Percentiles rank a stretch among this genome's conserved stretches.
phyloP scores from a whole-genome alignment of 345 rosid species.

The Gossypium arboreum region DNA sequence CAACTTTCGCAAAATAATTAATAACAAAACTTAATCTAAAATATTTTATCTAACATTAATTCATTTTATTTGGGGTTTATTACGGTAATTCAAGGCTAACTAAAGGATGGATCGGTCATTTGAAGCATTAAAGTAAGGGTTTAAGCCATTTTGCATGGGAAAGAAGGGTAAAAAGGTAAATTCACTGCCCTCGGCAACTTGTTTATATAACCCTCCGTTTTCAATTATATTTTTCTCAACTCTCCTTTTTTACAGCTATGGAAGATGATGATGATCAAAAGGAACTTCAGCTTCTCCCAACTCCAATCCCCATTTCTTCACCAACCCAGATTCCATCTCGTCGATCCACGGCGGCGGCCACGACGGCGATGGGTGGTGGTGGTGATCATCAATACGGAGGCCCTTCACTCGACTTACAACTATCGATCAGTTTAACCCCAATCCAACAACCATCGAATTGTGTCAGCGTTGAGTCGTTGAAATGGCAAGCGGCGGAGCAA shows the following conservation, averaged over 20 bases:
- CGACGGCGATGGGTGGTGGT: slow-evolving; percentile 18
- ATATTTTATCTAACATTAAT: neutral
- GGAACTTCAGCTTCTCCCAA: slow-evolving; percentile 83
- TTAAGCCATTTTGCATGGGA: slow-evolving; percentile 29
- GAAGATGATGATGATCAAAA: slow-evolving; percentile 57
- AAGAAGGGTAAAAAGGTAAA: slow-evolving; percentile 38
- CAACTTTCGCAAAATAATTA: no score
- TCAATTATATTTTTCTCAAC: neutral
- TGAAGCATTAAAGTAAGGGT: neutral
- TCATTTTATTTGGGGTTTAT: neutral
- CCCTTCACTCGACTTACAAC: slow-evolving; percentile 78
- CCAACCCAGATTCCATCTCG: slow-evolving; percentile 23
- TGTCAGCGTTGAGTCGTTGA: slow-evolving; percentile 54
- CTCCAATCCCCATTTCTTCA: slow-evolving; percentile 40
- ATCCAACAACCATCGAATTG: slow-evolving; percentile 31
- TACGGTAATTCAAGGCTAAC: neutral
- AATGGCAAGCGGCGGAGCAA: slow-evolving; percentile 95
- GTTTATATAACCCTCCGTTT: slow-evolving; percentile 32
- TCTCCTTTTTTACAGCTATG: slow-evolving; percentile 23
- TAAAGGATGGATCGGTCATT: slow-evolving; percentile 23
- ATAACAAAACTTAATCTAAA: neutral
- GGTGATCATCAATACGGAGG: slow-evolving; percentile 21
- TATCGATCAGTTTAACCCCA: slow-evolving; percentile 75
- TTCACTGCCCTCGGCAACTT: neutral
- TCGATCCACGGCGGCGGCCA: slow-evolving; percentile 21